These are phyloP conservation scores for Bonnemaisonia californica DNA, from an alignment of 31 red algal species.

Conservation along the genomic window DNA sequence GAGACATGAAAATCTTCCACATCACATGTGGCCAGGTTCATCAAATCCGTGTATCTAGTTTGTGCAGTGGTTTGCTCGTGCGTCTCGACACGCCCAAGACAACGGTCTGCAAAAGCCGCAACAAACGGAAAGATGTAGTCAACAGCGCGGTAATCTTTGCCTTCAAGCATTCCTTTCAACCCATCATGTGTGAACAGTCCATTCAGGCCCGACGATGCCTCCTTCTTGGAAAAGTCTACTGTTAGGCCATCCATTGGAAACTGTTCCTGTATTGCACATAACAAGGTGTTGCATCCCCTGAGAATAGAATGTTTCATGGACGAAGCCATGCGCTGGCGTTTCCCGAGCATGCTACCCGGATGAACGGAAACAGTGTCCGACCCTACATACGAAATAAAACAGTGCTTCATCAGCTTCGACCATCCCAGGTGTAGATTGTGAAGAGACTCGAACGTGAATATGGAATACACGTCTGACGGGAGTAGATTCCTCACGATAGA, in stretches of 20 bases:
- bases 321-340: no score
- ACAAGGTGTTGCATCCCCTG: not conserved
- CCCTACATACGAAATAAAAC: no score
- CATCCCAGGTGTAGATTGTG: not conserved
- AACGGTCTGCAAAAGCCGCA: conserved; percentile 36
- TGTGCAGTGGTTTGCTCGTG: no score
- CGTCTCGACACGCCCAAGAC: no score
- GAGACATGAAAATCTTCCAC: no score
- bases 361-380: no score
- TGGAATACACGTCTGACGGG: not conserved
- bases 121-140: conserved; percentile 37
- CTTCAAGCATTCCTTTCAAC: conserved; percentile 18
- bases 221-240: conserved; percentile 3
- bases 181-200: conserved; percentile 5
- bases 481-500: not conserved
- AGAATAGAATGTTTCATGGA: not conserved
- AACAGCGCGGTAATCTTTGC: conserved; percentile 31
- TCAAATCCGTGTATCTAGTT: no score
- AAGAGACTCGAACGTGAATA: conserved; percentile 29
- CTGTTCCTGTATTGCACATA: not conserved
- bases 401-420: not conserved
- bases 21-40: no score
- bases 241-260: not conserved
- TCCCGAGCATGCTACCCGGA: no score
- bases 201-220: not conserved